These are phyloP conservation scores for Aspergillus sp. DNA, from an alignment of 2,329 filamentous ascomycete genomes.

Conservation along the genomic window DNA sequence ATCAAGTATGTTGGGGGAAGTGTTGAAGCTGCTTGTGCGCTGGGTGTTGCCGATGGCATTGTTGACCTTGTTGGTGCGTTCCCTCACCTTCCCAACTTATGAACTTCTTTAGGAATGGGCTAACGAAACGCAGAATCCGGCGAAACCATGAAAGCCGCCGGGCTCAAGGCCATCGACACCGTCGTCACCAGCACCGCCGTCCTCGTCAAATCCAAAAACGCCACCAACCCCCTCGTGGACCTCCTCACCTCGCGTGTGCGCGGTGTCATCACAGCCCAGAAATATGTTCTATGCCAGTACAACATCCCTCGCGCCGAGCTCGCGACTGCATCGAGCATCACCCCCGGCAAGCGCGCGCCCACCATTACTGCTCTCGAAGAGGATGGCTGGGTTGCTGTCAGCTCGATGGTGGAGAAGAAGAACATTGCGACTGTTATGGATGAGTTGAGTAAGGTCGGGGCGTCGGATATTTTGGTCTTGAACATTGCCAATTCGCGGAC, in stretches of 20 bases:
- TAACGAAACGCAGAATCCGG: slow-evolving; percentile 65
- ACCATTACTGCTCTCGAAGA: slow-evolving; percentile 86
- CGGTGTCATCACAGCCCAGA: slow-evolving; percentile 92
- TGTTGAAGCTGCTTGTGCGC: slow-evolving; percentile 91
- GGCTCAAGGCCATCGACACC: slow-evolving; percentile 88
- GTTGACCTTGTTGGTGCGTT: slow-evolving; percentile 88
- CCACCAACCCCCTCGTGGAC: slow-evolving; percentile 74
- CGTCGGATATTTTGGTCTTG: slow-evolving; percentile 76
- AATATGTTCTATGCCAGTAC: slow-evolving; percentile 92
- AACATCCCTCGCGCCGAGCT: slow-evolving; percentile 73
- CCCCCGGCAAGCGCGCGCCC: slow-evolving; percentile 86
- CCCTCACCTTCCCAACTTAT: background rate
- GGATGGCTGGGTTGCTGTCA: slow-evolving; percentile 89
- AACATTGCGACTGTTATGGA: slow-evolving; percentile 83
- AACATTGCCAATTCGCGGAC: slow-evolving; percentile 75
- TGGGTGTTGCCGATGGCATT: slow-evolving; percentile 94
- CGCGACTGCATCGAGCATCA: slow-evolving; percentile 63
- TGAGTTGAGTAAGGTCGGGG: slow-evolving; percentile 65
- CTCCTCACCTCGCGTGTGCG: slow-evolving; percentile 80
- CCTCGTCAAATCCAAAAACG: slow-evolving; percentile 81
- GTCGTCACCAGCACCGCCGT: slow-evolving; percentile 83
- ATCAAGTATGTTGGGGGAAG: slow-evolving; percentile 94
- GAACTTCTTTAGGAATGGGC: slow-evolving; percentile 3
- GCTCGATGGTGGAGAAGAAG: slow-evolving; percentile 87
- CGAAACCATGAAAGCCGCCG: slow-evolving; percentile 95